Conservation (phyloP, 2,329 filamentous ascomycete species). For the Helicocarpus griseus region DNA sequence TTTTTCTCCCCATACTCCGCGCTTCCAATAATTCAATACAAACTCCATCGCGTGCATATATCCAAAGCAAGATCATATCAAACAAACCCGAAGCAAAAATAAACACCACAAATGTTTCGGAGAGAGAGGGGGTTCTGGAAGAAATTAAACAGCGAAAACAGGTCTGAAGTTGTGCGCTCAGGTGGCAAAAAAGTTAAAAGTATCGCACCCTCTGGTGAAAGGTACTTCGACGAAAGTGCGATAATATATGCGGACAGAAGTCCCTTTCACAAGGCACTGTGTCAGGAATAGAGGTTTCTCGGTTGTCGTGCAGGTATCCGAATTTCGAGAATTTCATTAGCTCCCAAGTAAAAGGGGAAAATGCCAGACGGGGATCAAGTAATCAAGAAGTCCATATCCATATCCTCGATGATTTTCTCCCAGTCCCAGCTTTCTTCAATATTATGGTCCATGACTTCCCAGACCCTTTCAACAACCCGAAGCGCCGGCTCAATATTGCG, state of each 20-base stretch:
- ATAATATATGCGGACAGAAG: too few relatives aligned
- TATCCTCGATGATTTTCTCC: slow-evolving; percentile 50
- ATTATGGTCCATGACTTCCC: slow-evolving; percentile 50
- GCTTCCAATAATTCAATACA: not conserved
- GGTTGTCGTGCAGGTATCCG: too few relatives aligned
- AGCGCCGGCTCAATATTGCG: slow-evolving; percentile 50
- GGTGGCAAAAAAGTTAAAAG: too few relatives aligned
- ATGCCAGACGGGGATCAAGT: slow-evolving; percentile 32
- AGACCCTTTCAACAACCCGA: slow-evolving; percentile 47
- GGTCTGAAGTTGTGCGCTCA: too few relatives aligned
- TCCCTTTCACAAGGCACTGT: too few relatives aligned
- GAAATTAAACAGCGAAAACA: not conserved
- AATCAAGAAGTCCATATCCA: slow-evolving; percentile 53
- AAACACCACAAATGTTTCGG: not conserved
- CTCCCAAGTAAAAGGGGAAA: not conserved
- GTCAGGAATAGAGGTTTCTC: not conserved
- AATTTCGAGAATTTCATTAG: too few relatives aligned
- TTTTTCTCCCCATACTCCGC: not conserved
- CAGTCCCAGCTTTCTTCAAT: slow-evolving; percentile 53
- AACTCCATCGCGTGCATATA: not conserved
- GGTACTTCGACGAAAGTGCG: not conserved
- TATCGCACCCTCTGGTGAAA: not conserved
- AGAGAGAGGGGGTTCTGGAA: not conserved
- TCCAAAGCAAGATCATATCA: not conserved
- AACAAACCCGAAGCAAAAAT: not conserved